Base-by-base conservation (phyloP, 805 yeast genomes). In the Priceomyces medius region DNA sequence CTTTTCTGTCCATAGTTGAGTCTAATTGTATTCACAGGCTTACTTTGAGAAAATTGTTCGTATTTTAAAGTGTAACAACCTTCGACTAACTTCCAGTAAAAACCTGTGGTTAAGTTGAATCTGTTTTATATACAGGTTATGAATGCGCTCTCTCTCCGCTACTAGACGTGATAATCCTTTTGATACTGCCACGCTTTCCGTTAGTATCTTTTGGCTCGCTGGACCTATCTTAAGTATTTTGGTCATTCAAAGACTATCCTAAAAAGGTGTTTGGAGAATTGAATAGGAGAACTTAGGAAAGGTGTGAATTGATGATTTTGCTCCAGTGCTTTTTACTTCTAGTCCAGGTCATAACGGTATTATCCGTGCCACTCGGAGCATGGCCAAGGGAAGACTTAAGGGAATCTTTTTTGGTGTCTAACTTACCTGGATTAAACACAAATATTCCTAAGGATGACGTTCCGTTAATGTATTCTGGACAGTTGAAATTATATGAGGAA, bases 381-480 rank as follows among this genome's bases (percentile, higher is more conserved):
- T 18, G 31, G n/a, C 16, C 13, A 10, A 36, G 27, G 13, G 35
- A 20, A 6, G 41, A 41, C 27, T 18, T 23, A 19, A 40, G 33
- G 27, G 23, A 35, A 6, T 24, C 33, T n/a, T 40, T 40, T 24
- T 26, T 40, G 13, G 75, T 70, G 20, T 49, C 61, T 1, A 44
- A 49, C 19, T 59, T 71, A 31, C 75, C 76, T 1, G 75, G 75
- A 3, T 49, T 71, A 26, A 44, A 55, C 40, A 50, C 54, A 7
- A 63, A 66, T 32, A 50, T 71, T 4, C 56, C 61, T 3, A 40
- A 47, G n/a, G 54, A 52, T 10, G 64, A 61, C n/a, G 54, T 64
- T 5, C 81, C 79, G 8, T 57, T 68, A 35, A 81, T 81, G 85
- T 73, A 72, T 58, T 78, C 88, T 3, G 88, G 95, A 2, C 84